Percentiles rank a stretch among this genome's conserved stretches.
These are phyloP conservation scores for Cytospora piceae DNA, from an alignment of 2,329 filamentous ascomycete species.

Conservation along the genomic window DNA sequence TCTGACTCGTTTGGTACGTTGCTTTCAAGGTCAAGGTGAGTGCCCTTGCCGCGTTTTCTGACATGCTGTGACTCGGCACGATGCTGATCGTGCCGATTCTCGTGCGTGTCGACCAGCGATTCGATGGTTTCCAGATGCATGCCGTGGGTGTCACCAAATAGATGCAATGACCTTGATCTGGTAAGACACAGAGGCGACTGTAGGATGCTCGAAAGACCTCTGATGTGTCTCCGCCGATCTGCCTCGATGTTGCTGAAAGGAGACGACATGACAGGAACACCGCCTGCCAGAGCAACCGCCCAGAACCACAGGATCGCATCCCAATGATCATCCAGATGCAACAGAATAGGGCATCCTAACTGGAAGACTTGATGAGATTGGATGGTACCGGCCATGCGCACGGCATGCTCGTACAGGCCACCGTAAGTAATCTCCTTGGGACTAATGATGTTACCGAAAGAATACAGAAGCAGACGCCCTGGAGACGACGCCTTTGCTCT, in stretches of 20 bases:
- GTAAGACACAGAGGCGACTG: slow-evolving; percentile 4
- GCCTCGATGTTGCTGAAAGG: slow-evolving; percentile 32
- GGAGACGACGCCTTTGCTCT: background rate
- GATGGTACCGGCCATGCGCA: no score
- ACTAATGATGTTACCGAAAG: background rate
- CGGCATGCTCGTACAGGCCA: background rate
- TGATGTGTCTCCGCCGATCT: slow-evolving; percentile 31
- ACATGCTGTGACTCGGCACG: no score
- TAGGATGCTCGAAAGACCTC: background rate
- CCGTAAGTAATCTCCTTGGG: background rate
- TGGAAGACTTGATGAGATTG: no score
- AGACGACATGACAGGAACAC: slow-evolving; percentile 31
- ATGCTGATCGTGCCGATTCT: no score
- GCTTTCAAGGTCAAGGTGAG: no score
- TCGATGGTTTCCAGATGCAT: background rate
- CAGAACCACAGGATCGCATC: slow-evolving; percentile 37
- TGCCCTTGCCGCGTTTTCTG: no score
- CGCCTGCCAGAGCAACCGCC: slow-evolving; percentile 32
- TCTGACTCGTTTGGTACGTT: no score
- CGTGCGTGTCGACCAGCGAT: no score
- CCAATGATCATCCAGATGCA: slow-evolving; percentile 34
- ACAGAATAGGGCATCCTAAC: no score
- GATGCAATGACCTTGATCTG: background rate
- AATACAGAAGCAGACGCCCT: background rate
- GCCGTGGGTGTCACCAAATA: background rate